Conservation (phyloP, 352 stramenopile genomes). For the Globisporangium acanthophoron region DNA sequence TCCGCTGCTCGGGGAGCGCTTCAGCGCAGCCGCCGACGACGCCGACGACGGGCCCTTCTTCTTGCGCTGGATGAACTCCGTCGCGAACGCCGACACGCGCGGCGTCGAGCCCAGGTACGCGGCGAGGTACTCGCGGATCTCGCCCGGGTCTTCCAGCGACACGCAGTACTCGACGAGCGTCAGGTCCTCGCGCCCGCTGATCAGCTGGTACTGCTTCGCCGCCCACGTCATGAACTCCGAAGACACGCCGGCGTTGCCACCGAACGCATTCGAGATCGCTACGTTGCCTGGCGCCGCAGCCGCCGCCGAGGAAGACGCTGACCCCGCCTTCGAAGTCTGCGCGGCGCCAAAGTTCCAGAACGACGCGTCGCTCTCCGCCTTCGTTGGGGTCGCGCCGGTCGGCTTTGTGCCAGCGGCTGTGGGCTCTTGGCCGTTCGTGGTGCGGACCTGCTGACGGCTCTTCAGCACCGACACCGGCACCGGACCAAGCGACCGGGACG, state of each 20-base stretch:
- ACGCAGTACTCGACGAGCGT: constrained; percentile 94
- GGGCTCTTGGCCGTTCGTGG: constrained; percentile 24
- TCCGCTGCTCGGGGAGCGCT: constrained; percentile 28
- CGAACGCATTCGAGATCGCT: constrained; percentile 40
- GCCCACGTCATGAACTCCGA: constrained; percentile 81
- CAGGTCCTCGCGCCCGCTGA: constrained; percentile 69
- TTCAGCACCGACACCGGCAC: constrained; percentile 81
- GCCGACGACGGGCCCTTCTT: constrained; percentile 35
- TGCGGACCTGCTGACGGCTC: constrained; percentile 54
- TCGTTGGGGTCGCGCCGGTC: constrained; percentile 26
- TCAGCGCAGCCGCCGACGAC: constrained; percentile 13
- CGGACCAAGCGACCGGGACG: constrained; percentile 50
- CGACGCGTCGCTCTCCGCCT: constrained; percentile 57
- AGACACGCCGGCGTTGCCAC: constrained; percentile 35
- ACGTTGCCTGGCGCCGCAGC: constrained; percentile 1
- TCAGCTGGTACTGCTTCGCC: constrained; percentile 71
- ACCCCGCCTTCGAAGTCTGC: constrained; percentile 17
- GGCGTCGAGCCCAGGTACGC: constrained; percentile 94
- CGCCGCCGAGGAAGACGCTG: constrained; percentile 6
- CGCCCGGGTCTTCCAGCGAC: constrained; percentile 90
- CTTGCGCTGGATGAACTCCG: constrained; percentile 95
- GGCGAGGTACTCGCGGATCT: constrained; percentile 95
- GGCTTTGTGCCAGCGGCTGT: constrained; percentile 14
- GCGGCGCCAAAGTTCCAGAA: constrained; percentile 85
- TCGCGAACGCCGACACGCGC: constrained; percentile 96